A percentile compares a stretch with the other conserved stretches of the same genome.
These are phyloP conservation scores for Colletotrichum aenigma DNA, from an alignment of 2,329 filamentous ascomycete genomes.

Conservation along the genomic window DNA sequence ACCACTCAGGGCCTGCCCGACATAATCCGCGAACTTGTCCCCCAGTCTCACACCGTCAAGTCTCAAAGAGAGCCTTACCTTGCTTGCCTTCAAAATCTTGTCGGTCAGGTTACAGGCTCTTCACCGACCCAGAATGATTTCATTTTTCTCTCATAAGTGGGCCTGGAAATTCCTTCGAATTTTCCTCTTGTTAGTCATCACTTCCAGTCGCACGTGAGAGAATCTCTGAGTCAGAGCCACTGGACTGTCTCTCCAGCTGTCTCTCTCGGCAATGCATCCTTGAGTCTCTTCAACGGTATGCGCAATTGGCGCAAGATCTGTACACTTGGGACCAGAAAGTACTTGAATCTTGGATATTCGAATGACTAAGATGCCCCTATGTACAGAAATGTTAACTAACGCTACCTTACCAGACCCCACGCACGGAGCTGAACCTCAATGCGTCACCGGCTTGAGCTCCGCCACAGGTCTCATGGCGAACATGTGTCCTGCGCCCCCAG, in stretches of 20 bases:
- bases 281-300: not conserved
- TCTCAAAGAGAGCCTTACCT: not conserved
- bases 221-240: not conserved
- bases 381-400: not conserved
- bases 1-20: not conserved
- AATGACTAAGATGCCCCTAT: not conserved
- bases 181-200: not conserved
- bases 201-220: not conserved
- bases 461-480: slow-evolving; percentile 9
- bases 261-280: not conserved
- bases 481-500: not conserved
- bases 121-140: not conserved
- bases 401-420: not conserved
- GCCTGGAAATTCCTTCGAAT: not conserved
- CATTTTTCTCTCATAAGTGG: not conserved
- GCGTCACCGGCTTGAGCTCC: not conserved
- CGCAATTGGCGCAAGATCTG: not conserved
- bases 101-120: not conserved
- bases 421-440: not conserved
- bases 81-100: not conserved
- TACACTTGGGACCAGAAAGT: not conserved
- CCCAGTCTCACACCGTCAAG: not conserved
- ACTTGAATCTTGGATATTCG: not conserved
- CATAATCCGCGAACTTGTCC: not conserved
- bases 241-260: not conserved